These are phyloP conservation scores for Schwanniomyces sp. DNA, from an alignment of 805 yeast species.

Conservation along the genomic window DNA sequence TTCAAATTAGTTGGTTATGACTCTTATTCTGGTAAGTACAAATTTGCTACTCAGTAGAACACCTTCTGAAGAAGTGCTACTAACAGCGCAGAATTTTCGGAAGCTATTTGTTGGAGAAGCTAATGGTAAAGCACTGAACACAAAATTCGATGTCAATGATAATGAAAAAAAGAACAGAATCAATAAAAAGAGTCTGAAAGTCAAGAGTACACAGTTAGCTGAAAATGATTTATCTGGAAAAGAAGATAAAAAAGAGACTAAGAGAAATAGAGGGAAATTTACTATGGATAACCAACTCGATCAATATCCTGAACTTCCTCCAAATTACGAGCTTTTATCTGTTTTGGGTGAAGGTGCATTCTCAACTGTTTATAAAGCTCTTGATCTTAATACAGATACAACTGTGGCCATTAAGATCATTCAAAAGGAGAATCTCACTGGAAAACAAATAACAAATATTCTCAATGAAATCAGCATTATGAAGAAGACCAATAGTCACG, in stretches of 20 bases:
- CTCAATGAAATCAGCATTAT: conserved; percentile 73
- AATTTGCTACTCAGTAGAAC: no score
- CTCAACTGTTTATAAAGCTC: conserved; percentile 77
- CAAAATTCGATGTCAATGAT: neutral
- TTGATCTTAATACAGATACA: conserved; percentile 42
- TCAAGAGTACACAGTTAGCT: neutral
- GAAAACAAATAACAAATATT: conserved; percentile 55
- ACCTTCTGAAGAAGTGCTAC: neutral
- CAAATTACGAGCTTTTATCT: conserved; percentile 27
- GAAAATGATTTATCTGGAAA: neutral
- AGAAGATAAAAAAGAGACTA: neutral
- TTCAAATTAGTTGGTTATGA: neutral
- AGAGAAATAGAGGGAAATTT: conserved; percentile 1
- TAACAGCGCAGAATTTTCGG: conserved; percentile 2
- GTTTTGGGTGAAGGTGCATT: conserved; percentile 85
- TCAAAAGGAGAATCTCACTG: conserved; percentile 54
- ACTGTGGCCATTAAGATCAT: conserved; percentile 76
- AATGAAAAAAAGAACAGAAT: neutral
- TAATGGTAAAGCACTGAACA: neutral
- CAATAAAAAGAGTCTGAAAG: neutral
- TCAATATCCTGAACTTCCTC: conserved; percentile 27
- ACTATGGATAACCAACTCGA: conserved; percentile 3
- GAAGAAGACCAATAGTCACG: conserved; percentile 59
- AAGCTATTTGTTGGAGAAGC: neutral
- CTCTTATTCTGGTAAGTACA: neutral